A percentile compares a stretch with the other conserved stretches of the same genome.
These are phyloP conservation scores for Echria macrotheca DNA, from an alignment of 495 filamentous ascomycete genomes.

Conservation along the genomic window DNA sequence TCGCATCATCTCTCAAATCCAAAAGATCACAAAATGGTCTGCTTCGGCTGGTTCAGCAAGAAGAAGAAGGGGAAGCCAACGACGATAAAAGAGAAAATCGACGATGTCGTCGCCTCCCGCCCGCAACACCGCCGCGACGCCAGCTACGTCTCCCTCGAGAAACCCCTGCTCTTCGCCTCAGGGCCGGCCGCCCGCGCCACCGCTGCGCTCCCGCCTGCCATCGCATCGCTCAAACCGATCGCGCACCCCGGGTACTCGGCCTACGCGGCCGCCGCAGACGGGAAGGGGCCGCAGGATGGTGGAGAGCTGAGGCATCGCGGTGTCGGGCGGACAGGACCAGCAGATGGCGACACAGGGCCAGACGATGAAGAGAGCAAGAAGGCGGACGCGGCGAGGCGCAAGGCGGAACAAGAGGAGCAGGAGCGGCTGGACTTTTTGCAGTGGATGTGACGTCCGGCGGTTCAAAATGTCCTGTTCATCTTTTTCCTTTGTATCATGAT, in stretches of 20 bases:
- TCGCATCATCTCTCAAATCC: no score
- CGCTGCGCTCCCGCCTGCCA: neutral
- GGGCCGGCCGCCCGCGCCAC: neutral
- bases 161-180: neutral
- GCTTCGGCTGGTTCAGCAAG: neutral
- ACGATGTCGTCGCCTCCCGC: neutral
- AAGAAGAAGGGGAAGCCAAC: neutral
- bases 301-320: neutral
- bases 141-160: conserved; percentile 8
- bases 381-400: neutral
- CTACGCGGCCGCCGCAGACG: conserved; percentile 11
- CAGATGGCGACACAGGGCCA: neutral
- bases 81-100: neutral
- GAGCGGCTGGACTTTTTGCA: neutral
- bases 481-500: neutral
- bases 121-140: neutral
- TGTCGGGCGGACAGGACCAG: neutral
- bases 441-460: neutral
- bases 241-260: conserved; percentile 17
- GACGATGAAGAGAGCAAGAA: neutral
- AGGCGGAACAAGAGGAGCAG: neutral
- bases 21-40: neutral
- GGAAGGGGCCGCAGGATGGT: neutral
- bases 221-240: conserved; percentile 3
- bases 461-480: neutral